Conservation (phyloP, 441 rosid genomes). For the Pelargonium citronellum region DNA sequence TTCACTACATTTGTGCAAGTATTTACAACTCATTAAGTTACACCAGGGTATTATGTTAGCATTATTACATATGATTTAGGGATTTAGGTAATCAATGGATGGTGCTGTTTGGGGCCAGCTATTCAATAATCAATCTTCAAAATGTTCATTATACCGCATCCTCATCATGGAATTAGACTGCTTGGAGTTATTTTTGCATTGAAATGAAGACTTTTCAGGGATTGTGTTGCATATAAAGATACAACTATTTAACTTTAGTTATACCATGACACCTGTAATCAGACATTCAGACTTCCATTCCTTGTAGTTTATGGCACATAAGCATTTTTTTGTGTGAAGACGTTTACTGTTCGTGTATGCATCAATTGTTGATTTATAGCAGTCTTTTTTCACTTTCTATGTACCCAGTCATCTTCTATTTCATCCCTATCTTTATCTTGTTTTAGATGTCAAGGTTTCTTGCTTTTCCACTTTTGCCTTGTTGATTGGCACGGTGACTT, state of each 20-base stretch:
- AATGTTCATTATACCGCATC: too few species aligned
- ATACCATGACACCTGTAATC: neutral
- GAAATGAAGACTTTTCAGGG: too few species aligned
- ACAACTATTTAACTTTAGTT: too few species aligned
- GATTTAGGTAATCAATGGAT: constrained; percentile 8
- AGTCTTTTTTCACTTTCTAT: neutral
- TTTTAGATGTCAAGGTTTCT: neutral
- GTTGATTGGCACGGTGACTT: neutral
- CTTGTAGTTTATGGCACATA: neutral
- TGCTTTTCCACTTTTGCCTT: neutral
- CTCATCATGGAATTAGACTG: too few species aligned
- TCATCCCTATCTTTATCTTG: neutral
- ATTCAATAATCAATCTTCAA: too few species aligned
- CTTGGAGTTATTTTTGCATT: too few species aligned
- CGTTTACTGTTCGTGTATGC: neutral
- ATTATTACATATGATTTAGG: constrained; percentile 4
- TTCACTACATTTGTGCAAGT: neutral
- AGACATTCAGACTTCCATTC: constrained; percentile 1
- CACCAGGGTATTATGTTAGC: neutral
- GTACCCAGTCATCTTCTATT: neutral
- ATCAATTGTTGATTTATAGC: neutral
- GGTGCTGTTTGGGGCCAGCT: neutral
- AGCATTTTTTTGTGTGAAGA: neutral
- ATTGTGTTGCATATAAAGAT: neutral
- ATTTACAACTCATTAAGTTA: neutral